Percentiles rank a stretch among this genome's conserved stretches.
Conservation (phyloP, 768 basidiomycete genomes). For the Lentinula lateritia region DNA sequence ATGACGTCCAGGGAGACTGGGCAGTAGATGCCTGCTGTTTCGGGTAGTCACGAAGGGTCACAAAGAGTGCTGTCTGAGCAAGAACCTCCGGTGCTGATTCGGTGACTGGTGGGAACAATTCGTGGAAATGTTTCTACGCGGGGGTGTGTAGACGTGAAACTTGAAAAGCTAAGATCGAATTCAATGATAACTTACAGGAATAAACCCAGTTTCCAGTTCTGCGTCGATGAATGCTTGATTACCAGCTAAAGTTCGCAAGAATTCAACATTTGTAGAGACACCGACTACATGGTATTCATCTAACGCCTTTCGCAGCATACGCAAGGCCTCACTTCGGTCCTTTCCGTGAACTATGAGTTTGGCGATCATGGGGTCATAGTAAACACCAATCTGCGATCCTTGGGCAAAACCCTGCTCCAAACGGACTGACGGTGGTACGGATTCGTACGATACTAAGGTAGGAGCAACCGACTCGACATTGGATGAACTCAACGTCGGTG, state of each 20-base stretch:
- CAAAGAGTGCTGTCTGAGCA: constrained; percentile 76
- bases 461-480: constrained; percentile 22
- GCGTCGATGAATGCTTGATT: constrained; percentile 71
- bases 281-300: constrained; percentile 90
- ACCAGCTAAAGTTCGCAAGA: constrained; percentile 71
- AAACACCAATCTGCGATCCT: constrained; percentile 79
- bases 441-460: constrained; percentile 22
- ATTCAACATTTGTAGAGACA: constrained; percentile 88
- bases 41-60: constrained; percentile 59
- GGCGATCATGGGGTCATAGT: constrained; percentile 89
- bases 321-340: constrained; percentile 79
- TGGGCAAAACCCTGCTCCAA: constrained; percentile 86
- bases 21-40: constrained; percentile 14
- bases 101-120: constrained; percentile 68
- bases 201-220: constrained; percentile 91
- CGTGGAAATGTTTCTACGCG: constrained; percentile 70
- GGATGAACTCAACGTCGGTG: constrained; percentile 14
- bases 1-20: constrained; percentile 61
- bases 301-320: constrained; percentile 73
- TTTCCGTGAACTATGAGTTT: constrained; percentile 87
- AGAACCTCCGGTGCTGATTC: constrained; percentile 59
- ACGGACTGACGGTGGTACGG: constrained; percentile 60
- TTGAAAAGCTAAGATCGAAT: not conserved
- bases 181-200: constrained; percentile 50
- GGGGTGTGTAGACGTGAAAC: not conserved